Base-by-base conservation (phyloP, 108 stramenopile genomes). In the Cyclotella atomus region DNA sequence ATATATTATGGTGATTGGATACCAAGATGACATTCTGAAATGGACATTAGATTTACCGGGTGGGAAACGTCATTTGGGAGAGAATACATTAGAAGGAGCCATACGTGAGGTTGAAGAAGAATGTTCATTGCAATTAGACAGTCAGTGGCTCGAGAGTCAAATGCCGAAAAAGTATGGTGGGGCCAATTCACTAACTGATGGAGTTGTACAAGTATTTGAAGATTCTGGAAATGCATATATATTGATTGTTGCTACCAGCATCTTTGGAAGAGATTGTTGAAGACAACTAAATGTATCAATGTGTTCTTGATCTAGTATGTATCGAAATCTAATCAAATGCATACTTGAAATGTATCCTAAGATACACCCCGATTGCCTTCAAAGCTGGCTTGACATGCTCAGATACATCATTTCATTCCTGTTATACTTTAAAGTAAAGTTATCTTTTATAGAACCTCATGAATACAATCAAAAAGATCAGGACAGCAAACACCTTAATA, bases 391-490 rank as follows among this genome's bases (percentile, higher is more conserved):
- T n/a, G n/a, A n/a, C n/a, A n/a, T n/a, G n/a, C n/a, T n/a, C n/a
- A n/a, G n/a, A n/a, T n/a, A n/a, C n/a, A n/a, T n/a, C n/a, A n/a
- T n/a, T n/a, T n/a, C n/a, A n/a, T n/a, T n/a, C n/a, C n/a, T n/a
- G n/a, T n/a, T n/a, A n/a, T n/a, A n/a, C n/a, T n/a, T n/a, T n/a
- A n/a, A n/a, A n/a, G n/a, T n/a, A n/a, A 41, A 41, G 6, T 41
- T 54, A 21, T 62, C 59, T 17, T 83, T 65, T 75, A 73, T 93
- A 96, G 21, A 90, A 77, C 83, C 89, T 79, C 88, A 96, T 90
- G 59, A 96, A 93, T 52, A 96, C 59, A 57, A 96, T 91, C 50
- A 96, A 74, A 81, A 92, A 92, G 33, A 90, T 92, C 30, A 96
- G 71, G 19, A 96, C 68, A 4, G 67, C 83, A 83, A 93, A 96